Evolutionary conservation across 257 asterid genomes (phyloP), one percentile per base, ranked within the genome.

Genomic region (Ilex aquifolium): DNA sequence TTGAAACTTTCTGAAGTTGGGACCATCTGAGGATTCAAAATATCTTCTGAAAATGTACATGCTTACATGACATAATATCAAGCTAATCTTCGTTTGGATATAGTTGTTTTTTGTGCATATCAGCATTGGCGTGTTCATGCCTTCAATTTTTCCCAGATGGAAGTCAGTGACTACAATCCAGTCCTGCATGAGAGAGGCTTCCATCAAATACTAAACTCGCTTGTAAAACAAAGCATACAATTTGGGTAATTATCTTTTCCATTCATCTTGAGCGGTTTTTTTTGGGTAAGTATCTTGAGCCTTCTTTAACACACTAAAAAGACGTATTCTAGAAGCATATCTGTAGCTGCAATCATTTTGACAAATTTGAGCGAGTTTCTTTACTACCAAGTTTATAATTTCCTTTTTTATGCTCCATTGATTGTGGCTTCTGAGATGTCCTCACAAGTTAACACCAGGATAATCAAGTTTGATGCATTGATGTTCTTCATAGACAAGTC

Each of bases 151-250:
- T 71, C 68, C 57, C 94, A 92, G 99, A 80, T 92, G 52, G 91
- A 87, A 67, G 79, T 78, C 70, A 83, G 74, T 46, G 84, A 82
- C 68, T 92, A 92, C 70, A 78, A 79, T 75, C 97, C 99, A 59
- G 62, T 77, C 76, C 87, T 79, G 76, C 86, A 92, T 42, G 87
- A 89, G 67, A 81, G 94, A 82, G 99, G 97, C 62, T 87, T 92
- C 75, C 99, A 92, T 70, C 83, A 79, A 70, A 82, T 82, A 59
- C 80, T 92, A 65, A 87, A 89, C 88, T 66, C 73, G 74, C 96
- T 92, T 59, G 93, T 89, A 39, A 89, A 92, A 78, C 87, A 83
- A 81, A 92, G 99, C 80, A 88, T 89, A 46, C 94, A 82, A 63
- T 73, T 79, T 55, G 95, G 99, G 99, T 92, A 83, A 77, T 48